Percentiles rank a stretch among this genome's conserved stretches.
Evolutionary conservation across 2,329 filamentous ascomycete species (phyloP).

Genomic region (Teratosphaeria gauchensis): DNA sequence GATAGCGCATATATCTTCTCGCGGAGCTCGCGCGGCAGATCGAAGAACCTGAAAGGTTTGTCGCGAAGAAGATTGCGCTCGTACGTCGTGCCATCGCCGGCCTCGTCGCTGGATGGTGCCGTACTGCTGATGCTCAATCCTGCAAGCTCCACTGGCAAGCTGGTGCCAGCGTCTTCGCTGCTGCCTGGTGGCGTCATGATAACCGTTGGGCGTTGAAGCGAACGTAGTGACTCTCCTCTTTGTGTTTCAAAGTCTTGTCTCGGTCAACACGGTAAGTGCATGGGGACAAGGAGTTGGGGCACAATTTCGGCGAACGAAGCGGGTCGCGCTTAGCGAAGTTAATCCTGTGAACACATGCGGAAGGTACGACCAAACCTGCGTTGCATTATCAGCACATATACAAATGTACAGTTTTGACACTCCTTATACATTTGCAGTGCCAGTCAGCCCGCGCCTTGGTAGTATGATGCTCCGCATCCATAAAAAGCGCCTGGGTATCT

Average conservation of each 20-base stretch:
- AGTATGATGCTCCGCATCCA: background rate
- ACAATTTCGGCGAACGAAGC: too few species aligned
- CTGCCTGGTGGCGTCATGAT: too few species aligned
- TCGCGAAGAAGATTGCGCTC: background rate
- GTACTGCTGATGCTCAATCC: background rate
- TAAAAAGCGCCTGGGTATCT: background rate
- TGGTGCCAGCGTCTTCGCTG: background rate
- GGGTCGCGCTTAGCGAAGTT: too few species aligned
- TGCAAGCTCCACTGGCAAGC: background rate
- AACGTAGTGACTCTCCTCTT: too few species aligned
- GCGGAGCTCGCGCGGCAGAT: slow-evolving; percentile 60
- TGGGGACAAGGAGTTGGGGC: too few species aligned
- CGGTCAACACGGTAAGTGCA: too few species aligned
- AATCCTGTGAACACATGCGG: background rate
- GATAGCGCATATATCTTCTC: slow-evolving; percentile 56
- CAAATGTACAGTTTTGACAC: too few species aligned
- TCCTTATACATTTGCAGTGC: too few species aligned
- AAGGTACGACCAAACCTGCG: background rate
- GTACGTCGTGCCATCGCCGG: too few species aligned
- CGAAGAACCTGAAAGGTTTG: slow-evolving; percentile 53
- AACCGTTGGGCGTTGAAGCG: too few species aligned
- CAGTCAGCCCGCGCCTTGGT: too few species aligned
- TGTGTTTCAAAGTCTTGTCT: too few species aligned
- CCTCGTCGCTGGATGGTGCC: background rate
- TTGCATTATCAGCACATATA: background rate